These are phyloP conservation scores for Aspergillus avenaceus DNA, from an alignment of 495 filamentous ascomycete genomes.

Conservation along the genomic window DNA sequence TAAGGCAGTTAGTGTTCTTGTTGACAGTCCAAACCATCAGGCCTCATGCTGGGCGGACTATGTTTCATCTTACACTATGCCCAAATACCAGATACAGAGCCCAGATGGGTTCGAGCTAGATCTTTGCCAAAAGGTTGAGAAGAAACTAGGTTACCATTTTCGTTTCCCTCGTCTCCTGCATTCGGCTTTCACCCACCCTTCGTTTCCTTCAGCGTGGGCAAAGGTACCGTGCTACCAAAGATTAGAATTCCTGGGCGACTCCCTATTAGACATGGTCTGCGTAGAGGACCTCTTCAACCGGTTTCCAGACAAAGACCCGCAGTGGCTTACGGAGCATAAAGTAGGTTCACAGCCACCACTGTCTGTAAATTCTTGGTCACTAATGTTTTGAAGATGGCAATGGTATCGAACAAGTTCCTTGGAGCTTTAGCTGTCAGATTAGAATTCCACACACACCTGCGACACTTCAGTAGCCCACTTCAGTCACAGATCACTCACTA, in stretches of 20 bases:
- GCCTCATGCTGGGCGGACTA: slow-evolving; percentile 71
- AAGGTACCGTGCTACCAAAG: slow-evolving; percentile 85
- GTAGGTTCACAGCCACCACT: slow-evolving; percentile 21
- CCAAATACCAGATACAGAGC: slow-evolving; percentile 62
- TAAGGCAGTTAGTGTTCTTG: slow-evolving; percentile 73
- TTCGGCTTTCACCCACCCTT: slow-evolving; percentile 87
- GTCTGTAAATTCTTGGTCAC: slow-evolving; percentile 4
- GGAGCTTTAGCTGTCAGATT: slow-evolving; percentile 75
- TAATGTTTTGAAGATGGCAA: slow-evolving; percentile 64
- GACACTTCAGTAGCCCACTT: slow-evolving; percentile 54
- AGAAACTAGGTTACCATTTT: slow-evolving; percentile 76
- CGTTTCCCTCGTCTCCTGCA: slow-evolving; percentile 69
- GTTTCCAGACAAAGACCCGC: slow-evolving; percentile 77
- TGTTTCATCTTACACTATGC: slow-evolving; percentile 62
- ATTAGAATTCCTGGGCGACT: slow-evolving; percentile 89
- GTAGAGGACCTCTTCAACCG: slow-evolving; percentile 74
- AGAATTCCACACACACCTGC: slow-evolving; percentile 70
- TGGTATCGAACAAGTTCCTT: slow-evolving; percentile 96
- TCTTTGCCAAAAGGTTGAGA: slow-evolving; percentile 59
- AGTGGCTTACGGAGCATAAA: slow-evolving; percentile 98
- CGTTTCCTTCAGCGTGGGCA: slow-evolving; percentile 67
- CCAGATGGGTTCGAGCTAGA: slow-evolving; percentile 52
- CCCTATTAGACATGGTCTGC: slow-evolving; percentile 83
- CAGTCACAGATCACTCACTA: slow-evolving; percentile 65
- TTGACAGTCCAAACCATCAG: slow-evolving; percentile 62